Evolutionary conservation across 1,284 basidiomycete species (phyloP), one percentile per base, ranked within the genome.

Genomic region (Microbotryomycetes sp.): DNA sequence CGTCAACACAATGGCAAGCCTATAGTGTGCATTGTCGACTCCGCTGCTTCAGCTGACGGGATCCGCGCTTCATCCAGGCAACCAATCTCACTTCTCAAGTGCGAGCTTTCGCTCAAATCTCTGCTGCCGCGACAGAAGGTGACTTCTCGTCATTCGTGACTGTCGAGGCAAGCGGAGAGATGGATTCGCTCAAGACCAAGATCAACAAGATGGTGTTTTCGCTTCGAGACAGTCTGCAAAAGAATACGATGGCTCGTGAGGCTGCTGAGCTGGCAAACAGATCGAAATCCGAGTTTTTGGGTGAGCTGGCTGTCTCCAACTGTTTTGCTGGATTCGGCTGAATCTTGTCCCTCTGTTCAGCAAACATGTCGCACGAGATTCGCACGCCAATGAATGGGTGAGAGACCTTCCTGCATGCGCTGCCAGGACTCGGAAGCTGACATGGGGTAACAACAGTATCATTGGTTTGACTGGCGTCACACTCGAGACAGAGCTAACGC

Each of bases 151-250:
- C 93, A 23, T 98, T 98, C 81, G 97, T 98, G 80, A 98, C 96
- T 19, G 94, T 99, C 74, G 94, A 98, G 74, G 96, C 94, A 0
- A 88, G 86, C 60, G 96, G 96, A 60, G 96, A 98, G 78, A 97
- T 98, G 96, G 94, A 98, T 79, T 93, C 89, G 64, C 83, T 99
- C 78, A 98, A 98, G 82, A 97, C 92, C 5, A 96, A 97, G 79
- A 96, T 96, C 80, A 94, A 96, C 75, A 91, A 96, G 77, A 97
- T 97, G 94, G 92, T 98, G 63, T 97, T 92, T 80, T 94, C 94
- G 75, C 83, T 98, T 76, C 83, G 96, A 55, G 94, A 98, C 76
- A 87, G 85, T 70, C 96, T 99, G 65, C 96, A 98, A 82, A 97
- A 94, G 85, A 98, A 99, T 75, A 98, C 93, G 2, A 90, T 90